Evolutionary conservation across 2,329 filamentous ascomycete species (phyloP).

Genomic region (Huntiella savannae): DNA sequence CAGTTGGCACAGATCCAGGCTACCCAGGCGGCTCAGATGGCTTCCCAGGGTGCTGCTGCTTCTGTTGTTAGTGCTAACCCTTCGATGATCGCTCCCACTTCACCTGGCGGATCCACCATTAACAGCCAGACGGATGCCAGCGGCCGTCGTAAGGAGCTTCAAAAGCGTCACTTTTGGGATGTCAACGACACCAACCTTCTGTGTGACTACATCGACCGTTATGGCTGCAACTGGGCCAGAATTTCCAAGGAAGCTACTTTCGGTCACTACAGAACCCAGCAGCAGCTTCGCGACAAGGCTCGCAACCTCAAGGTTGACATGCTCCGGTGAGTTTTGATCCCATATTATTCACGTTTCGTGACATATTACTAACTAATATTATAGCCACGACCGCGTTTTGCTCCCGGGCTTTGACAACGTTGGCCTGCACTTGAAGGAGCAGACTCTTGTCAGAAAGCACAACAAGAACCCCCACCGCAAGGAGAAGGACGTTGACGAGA

Average conservation of each 20-base stretch:
- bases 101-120: neutral
- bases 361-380: neutral
- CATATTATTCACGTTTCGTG: neutral
- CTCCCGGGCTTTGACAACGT: slow-evolving; percentile 32
- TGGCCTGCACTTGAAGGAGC: slow-evolving; percentile 31
- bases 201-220: slow-evolving; percentile 9
- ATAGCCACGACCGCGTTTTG: slow-evolving; percentile 23
- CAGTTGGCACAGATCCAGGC: slow-evolving; percentile 9
- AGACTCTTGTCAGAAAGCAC: slow-evolving; percentile 19
- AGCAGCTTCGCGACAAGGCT: slow-evolving; percentile 39
- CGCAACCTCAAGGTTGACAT: slow-evolving; percentile 35
- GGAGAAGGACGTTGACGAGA: slow-evolving; percentile 26
- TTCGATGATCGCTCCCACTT: neutral
- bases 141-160: slow-evolving; percentile 8
- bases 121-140: slow-evolving; percentile 6
- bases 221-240: slow-evolving; percentile 12
- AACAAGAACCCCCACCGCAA: slow-evolving; percentile 31
- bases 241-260: slow-evolving; percentile 11
- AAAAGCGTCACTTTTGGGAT: slow-evolving; percentile 15
- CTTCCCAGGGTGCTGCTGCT: neutral
- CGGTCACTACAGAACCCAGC: slow-evolving; percentile 27
- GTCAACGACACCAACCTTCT: slow-evolving; percentile 9
- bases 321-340: slow-evolving; percentile 20
- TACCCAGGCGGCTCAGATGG: neutral
- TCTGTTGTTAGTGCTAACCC: neutral